Conservation (phyloP, 2,329 filamentous ascomycete genomes). For the Nothophoma quercina region DNA sequence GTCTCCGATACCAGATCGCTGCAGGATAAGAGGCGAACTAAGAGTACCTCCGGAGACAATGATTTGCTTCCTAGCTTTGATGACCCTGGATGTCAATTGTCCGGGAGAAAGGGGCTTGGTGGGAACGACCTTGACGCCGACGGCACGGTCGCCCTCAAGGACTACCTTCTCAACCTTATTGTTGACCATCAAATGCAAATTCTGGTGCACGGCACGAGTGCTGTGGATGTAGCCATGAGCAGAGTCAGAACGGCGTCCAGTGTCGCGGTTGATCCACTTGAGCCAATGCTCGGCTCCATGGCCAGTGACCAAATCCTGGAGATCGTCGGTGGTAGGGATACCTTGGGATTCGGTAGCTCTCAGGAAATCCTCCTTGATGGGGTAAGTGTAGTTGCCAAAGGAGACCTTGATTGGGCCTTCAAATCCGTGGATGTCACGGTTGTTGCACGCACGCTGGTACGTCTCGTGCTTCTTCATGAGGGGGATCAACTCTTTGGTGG, state of each 20-base stretch:
- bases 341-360: slow-evolving; percentile 75
- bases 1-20: slow-evolving; percentile 77
- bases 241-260: slow-evolving; percentile 76
- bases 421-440: slow-evolving; percentile 74
- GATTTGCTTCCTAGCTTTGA: slow-evolving; percentile 75
- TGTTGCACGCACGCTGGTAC: slow-evolving; percentile 66
- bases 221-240: slow-evolving; percentile 81
- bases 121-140: slow-evolving; percentile 73
- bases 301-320: slow-evolving; percentile 74
- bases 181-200: slow-evolving; percentile 76
- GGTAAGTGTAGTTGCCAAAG: slow-evolving; percentile 80
- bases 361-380: slow-evolving; percentile 82
- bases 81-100: slow-evolving; percentile 62
- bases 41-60: slow-evolving; percentile 76
- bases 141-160: slow-evolving; percentile 74
- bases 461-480: slow-evolving; percentile 84
- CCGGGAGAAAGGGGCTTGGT: slow-evolving; percentile 72
- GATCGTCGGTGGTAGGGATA: slow-evolving; percentile 77
- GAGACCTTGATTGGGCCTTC: slow-evolving; percentile 84
- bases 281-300: slow-evolving; percentile 82
- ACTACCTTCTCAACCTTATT: slow-evolving; percentile 81
- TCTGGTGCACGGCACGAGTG: slow-evolving; percentile 73
- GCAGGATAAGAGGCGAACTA: slow-evolving; percentile 76
- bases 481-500: slow-evolving; percentile 75
- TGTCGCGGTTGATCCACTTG: slow-evolving; percentile 80